Base-by-base conservation (phyloP, 1,284 basidiomycete species). In the Leccinum angustisporum region DNA sequence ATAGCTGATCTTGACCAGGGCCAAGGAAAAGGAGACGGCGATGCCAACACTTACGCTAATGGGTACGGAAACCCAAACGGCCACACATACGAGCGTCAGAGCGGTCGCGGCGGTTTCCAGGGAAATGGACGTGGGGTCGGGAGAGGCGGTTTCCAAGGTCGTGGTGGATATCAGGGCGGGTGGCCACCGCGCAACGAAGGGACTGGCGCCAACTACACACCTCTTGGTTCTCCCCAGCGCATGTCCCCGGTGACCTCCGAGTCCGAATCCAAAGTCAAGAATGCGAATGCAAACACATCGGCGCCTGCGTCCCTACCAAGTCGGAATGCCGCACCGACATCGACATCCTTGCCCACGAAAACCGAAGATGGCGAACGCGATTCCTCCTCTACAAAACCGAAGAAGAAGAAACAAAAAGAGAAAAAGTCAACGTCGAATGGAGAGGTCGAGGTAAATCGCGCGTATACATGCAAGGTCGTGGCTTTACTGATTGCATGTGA, bases 151-250 rank as follows among this genome's bases (percentile, higher is more conserved):
- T 57, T 57, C 27, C 66, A 59, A 61, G 61, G 68, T 27, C 70
- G 69, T 54, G 70, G 72, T 9, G 67, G 69, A 16, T 40, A 63
- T 46, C 57, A 61, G 9, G 21, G 54, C 2, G 38, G 57, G 46
- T 54, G 65, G 54, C 69, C 14, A 54, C 43, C 64, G 1, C 72
- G 76, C 58, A 65, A 73, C 40, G 67, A 76, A 67, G 83, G 72
- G 25, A 87, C 86, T 53, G 90, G 89, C 63, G 83, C 86, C 68
- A 91, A 91, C 68, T 80, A 74, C 68, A 88, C 82, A 56, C 88
- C 88, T 46, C 76, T 91, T 62, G 89, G 88, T 64, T 81, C 83
- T n/a, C 84, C 85, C 13, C 72, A 70, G 57, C 82, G 82, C 63
- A 82, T 81, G 77, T 84, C 84, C 56, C 76, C 76, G 7, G 65